These are phyloP conservation scores for Dichotomopilus funicola DNA, from an alignment of 2,329 filamentous ascomycete genomes.

Conservation along the genomic window DNA sequence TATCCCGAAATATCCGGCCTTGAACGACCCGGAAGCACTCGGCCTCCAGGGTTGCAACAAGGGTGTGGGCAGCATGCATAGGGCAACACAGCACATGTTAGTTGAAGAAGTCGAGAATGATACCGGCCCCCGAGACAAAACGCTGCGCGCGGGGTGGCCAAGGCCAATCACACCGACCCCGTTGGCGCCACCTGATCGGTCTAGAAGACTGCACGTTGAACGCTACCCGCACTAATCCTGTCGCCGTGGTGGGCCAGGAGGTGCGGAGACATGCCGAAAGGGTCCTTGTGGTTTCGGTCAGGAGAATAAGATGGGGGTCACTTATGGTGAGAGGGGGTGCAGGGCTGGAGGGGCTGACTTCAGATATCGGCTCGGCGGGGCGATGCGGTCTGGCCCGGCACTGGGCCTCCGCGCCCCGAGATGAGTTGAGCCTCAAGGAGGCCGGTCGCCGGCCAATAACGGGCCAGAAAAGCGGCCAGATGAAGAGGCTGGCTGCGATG, in stretches of 20 bases:
- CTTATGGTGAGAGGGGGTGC: not conserved
- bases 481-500: not conserved
- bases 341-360: not conserved
- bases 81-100: no score
- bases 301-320: not conserved
- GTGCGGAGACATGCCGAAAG: not conserved
- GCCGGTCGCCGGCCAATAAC: not conserved
- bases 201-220: not conserved
- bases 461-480: not conserved
- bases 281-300: not conserved
- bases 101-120: not conserved
- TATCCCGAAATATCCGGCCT: no score
- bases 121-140: not conserved
- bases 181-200: conserved; percentile 7
- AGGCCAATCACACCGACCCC: conserved; percentile 7
- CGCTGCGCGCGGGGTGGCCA: not conserved
- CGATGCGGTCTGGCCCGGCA: conserved; percentile 9
- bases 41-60: no score
- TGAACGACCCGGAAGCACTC: no score
- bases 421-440: conserved; percentile 5
- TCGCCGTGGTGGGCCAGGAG: not conserved
- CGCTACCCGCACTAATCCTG: not conserved
- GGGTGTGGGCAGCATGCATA: no score
- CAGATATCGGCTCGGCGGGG: not conserved
- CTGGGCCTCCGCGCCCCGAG: not conserved